Base-by-base conservation (phyloP, 2,329 filamentous ascomycete species). In the Byssothecium circinans region DNA sequence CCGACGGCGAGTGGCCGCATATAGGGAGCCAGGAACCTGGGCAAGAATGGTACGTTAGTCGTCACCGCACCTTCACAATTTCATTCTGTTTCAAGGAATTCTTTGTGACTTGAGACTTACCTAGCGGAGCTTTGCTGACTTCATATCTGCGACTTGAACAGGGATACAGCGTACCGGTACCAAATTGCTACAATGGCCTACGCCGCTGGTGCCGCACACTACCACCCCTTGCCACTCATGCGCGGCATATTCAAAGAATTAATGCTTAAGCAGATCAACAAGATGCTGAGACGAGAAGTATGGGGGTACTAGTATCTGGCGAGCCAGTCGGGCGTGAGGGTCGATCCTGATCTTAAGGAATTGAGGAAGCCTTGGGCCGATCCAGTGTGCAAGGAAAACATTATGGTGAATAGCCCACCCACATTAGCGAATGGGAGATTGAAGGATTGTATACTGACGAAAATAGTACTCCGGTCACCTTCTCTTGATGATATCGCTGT, bases 1-100 rank as follows among this genome's bases (percentile, higher is more conserved):
- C 96, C 90, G 47, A 95, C 89, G 66, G 91, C 84, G 63, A 96
- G 95, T 1, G 92, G 90, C 2, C 91, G 91, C 45, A 80, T 82
- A 3, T 90, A 87, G 15, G 81, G 82, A 64, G 63, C 61, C 60
- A 69, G 41, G 69, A 74, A 11, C 65, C 68, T 5, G 58, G 53
- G 11, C 70, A 75, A 48, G 74, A 75, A 45, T 74, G 62, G 43
- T 44, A 64, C 40, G 62, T 68, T 33, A n/a, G n/a, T n/a, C n/a
- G n/a, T n/a, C n/a, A n/a, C n/a, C n/a, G n/a, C n/a, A n/a, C n/a
- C n/a, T n/a, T n/a, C n/a, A n/a, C n/a, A n/a, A n/a, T n/a, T n/a
- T n/a, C n/a, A n/a, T n/a, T n/a, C n/a, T n/a, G n/a, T n/a, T n/a
- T n/a, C n/a, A n/a, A n/a, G n/a, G n/a, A n/a, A n/a, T n/a, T n/a